Percentiles rank a stretch among this genome's conserved stretches.
Evolutionary conservation across 768 basidiomycete species (phyloP).

Genomic region (Leccinum rimulosum): DNA sequence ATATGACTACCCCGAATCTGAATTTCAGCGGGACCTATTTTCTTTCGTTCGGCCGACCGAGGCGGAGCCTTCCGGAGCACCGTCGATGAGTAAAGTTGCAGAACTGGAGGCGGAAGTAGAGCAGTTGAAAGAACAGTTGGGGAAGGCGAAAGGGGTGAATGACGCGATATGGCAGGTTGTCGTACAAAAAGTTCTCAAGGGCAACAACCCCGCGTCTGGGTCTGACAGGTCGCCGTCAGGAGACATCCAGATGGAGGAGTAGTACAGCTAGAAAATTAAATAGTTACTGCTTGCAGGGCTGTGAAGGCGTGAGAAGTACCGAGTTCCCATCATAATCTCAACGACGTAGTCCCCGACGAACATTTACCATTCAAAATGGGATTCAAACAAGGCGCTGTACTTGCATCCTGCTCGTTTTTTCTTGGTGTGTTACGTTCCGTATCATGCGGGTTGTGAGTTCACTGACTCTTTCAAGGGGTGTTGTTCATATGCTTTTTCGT

Average conservation of each 20-base stretch:
- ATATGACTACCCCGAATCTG: constrained; percentile 46
- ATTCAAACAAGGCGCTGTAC: constrained; percentile 85
- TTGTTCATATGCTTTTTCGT: constrained; percentile 84
- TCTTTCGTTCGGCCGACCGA: constrained; percentile 55
- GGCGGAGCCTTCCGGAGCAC: constrained; percentile 28
- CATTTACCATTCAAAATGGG: constrained; percentile 52
- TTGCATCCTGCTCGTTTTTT: constrained; percentile 86
- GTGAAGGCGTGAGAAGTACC: constrained; percentile 20
- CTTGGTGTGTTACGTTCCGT: constrained; percentile 55
- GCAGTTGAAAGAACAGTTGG: constrained; percentile 63
- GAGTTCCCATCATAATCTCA: neutral
- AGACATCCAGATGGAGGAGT: constrained; percentile 13
- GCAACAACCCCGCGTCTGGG: neutral
- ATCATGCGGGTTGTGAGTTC: constrained; percentile 14
- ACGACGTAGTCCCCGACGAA: neutral
- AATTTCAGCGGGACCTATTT: constrained; percentile 63
- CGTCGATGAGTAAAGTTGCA: constrained; percentile 54
- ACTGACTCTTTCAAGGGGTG: constrained; percentile 48
- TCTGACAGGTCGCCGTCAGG: neutral
- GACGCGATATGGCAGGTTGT: constrained; percentile 92
- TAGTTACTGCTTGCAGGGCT: constrained; percentile 12
- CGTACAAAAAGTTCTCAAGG: constrained; percentile 58
- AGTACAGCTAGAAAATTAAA: neutral
- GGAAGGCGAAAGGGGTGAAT: constrained; percentile 87
- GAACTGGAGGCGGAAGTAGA: constrained; percentile 75